Evolutionary conservation across 805 yeast genomes (phyloP), one percentile per base, ranked within the genome.

Genomic region (Candida incommunis): DNA sequence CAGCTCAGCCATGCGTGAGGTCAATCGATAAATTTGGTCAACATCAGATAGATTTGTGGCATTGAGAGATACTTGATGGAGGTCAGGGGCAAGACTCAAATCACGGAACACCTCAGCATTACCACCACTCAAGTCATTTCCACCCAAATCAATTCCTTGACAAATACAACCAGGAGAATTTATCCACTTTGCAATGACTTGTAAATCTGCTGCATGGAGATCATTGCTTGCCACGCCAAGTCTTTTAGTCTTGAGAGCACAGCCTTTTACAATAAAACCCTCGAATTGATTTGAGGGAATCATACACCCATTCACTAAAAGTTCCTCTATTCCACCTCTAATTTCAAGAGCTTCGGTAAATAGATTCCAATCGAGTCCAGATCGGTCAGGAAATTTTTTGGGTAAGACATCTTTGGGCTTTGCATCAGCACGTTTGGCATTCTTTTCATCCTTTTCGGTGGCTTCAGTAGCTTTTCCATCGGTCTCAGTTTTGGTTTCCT

Each of bases 321-420:
- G 63, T 55, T 85, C 95, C 49, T 80, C 90, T 24, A 88, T 71
- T 2, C 92, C 90, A 37, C 80, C 80, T 50, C 95, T 67, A 18
- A 71, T 72, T 18, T 69, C 68, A 18, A 88, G 57, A 0, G 94
- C 79, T 11, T 83, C 81, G 2, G 78, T 75, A 46, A 90, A 71
- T 42, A 84, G 63, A 1, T 74, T 63, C 96, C 96, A 88, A 60
- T 88, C 87, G 80, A 80, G 78, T 46, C 76, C 79, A 2, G 84
- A 74, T 47, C 96, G 71, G 54, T 79, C 59, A n/a, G 57, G 64
- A 46, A 47, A 61, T 63, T 29, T 31, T 18, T 31, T 31, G n/a
- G n/a, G n/a, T n/a, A n/a, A n/a, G n/a, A n/a, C n/a, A n/a, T n/a
- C n/a, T n/a, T n/a, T n/a, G n/a, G n/a, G n/a, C 13, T 25, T 7